These are phyloP conservation scores for Trichoderma lentiforme DNA, from an alignment of 2,329 filamentous ascomycete genomes.

Conservation along the genomic window DNA sequence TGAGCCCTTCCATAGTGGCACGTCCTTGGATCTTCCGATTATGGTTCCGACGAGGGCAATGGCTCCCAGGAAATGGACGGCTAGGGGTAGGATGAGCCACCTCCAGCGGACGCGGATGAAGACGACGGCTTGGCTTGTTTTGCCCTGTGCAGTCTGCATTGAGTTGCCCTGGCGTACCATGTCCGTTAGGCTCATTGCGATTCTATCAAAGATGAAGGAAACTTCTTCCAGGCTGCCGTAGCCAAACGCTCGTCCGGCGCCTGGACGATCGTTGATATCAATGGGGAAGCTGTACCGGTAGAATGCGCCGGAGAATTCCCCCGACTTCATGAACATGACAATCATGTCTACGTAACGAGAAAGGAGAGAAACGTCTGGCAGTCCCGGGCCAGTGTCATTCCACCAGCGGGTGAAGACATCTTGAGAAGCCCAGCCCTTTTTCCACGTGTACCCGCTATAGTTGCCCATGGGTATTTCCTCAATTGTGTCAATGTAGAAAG, in stretches of 20 bases:
- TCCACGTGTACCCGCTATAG: neutral
- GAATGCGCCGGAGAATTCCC: neutral
- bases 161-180: neutral
- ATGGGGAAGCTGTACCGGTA: neutral
- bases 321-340: neutral
- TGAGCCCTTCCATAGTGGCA: neutral
- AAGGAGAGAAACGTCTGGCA: neutral
- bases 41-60: neutral
- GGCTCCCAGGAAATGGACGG: neutral
- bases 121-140: neutral
- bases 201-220: neutral
- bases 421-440: accelerated
- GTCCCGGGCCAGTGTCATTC: neutral
- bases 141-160: neutral
- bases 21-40: neutral
- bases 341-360: neutral
- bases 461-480: neutral
- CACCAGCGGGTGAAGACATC: neutral
- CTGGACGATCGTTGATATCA: neutral
- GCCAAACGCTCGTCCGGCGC: neutral
- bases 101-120: neutral
- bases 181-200: neutral
- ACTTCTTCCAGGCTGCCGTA: neutral
- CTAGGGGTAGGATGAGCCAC: neutral
- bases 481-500: neutral